Conservation (phyloP, 208 protist species). For the Paratrypanosoma confusum region DNA sequence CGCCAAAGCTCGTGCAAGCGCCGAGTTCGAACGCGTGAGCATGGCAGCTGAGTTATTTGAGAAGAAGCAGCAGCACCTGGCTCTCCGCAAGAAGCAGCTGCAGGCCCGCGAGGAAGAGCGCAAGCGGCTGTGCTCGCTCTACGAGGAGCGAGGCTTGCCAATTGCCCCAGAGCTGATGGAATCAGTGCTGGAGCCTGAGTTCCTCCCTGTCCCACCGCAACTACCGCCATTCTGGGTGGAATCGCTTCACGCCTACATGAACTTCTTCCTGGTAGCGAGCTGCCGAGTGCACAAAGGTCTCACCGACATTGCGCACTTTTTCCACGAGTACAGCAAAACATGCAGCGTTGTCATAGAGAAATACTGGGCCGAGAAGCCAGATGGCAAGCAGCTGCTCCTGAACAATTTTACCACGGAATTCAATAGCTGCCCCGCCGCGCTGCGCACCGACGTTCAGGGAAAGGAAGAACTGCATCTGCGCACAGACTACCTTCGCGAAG, state of each 20-base stretch:
- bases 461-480: slow-evolving; percentile 71
- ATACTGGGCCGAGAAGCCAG: slow-evolving; percentile 39
- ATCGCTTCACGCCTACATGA: slow-evolving; percentile 20
- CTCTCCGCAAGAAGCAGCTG: slow-evolving; percentile 19
- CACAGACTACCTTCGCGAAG: slow-evolving; percentile 23
- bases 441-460: slow-evolving; percentile 31
- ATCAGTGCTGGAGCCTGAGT: background rate
- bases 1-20: slow-evolving; percentile 18
- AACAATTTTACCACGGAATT: slow-evolving; percentile 41
- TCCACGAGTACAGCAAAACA: slow-evolving; percentile 34
- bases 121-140: slow-evolving; percentile 37
- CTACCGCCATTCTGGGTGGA: slow-evolving; percentile 29
- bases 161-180: slow-evolving; percentile 42
- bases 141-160: slow-evolving; percentile 56
- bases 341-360: slow-evolving; percentile 19
- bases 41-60: slow-evolving; percentile 17
- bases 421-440: slow-evolving; percentile 25
- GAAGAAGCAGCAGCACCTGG: slow-evolving; percentile 23
- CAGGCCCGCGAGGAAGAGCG: slow-evolving; percentile 56
- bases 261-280: slow-evolving; percentile 41
- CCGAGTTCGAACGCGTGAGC: slow-evolving; percentile 22
- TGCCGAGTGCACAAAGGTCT: slow-evolving; percentile 17
- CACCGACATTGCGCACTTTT: slow-evolving; percentile 17
- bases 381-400: slow-evolving; percentile 57
- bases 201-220: slow-evolving; percentile 23